Evolutionary conservation across 2,329 filamentous ascomycete species (phyloP), one percentile per base, ranked within the genome.

Genomic region (Xylariales sp.): DNA sequence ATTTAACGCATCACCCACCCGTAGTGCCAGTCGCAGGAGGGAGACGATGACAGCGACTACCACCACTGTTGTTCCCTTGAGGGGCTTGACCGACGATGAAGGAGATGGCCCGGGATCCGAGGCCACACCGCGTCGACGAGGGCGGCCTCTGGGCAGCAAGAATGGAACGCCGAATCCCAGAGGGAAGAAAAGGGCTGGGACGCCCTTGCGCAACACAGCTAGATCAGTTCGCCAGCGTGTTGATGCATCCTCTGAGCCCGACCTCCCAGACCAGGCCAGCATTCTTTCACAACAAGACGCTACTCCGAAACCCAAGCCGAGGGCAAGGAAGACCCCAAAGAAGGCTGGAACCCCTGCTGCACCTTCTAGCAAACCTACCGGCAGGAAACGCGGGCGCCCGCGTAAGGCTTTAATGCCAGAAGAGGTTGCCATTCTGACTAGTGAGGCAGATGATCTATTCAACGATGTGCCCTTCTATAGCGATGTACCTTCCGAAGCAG

Each of bases 101-200:
- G 53, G 47, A 6, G 38, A 25, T 25, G 37, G 14, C 15, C 14
- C n/a, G 13, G 37, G 29, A 2, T 15, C 27, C 19, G 33, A 34
- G 46, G 54, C 19, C 46, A 53, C 23, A 32, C 41, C 29, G 55
- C 54, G 37, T 48, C 50, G n/a, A 35, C 38, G 39, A 35, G 67
- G 69, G 5, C 65, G 71, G 12, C 69, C 69, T 12, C 67, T 52
- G 13, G 51, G 70, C 31, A 69, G 65, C 38, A 65, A 66, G 19
- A 72, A 74, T 40, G 72, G 68, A 5, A 79, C 74, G 4, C 75
- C 75, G 3, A 61, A 68, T 44, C 68, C 72, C 20, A 56, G 59
- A 11, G 61, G 55, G 4, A 73, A 67, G 45, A 70, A 70, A 48
- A 64, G 66, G 41, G 63, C 68, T 6, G 66, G 57, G 10, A 73